Evolutionary conservation across 495 filamentous ascomycete genomes (phyloP).

Genomic region (Lasiosphaeria hispida): DNA sequence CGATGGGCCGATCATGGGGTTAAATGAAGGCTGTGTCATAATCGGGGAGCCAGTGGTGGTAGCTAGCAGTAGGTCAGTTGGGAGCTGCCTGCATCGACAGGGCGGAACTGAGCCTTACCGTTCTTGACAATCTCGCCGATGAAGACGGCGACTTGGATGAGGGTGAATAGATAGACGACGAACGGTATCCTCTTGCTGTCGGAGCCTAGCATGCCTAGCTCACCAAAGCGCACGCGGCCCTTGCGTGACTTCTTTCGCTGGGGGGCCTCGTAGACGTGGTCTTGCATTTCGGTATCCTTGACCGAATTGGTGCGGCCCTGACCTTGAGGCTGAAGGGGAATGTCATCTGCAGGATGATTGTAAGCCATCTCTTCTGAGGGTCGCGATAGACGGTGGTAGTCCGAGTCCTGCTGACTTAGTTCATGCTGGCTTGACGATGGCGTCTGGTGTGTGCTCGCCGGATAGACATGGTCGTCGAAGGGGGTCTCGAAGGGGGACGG

Average conservation of each 20-base stretch:
- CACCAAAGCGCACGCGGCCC: slow-evolving; percentile 40
- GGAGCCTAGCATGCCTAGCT: slow-evolving; percentile 49
- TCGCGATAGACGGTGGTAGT: slow-evolving; percentile 53
- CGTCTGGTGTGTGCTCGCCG: slow-evolving; percentile 41
- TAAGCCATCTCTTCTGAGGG: slow-evolving; percentile 39
- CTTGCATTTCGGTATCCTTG: slow-evolving; percentile 43
- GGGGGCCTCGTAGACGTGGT: slow-evolving; percentile 50
- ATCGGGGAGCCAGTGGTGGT: slow-evolving; percentile 73
- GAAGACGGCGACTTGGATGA: slow-evolving; percentile 81
- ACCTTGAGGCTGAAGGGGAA: slow-evolving; percentile 58
- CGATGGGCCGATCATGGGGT: slow-evolving; percentile 95
- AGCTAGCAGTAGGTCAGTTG: slow-evolving; percentile 42
- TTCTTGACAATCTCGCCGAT: slow-evolving; percentile 83
- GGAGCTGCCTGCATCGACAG: not conserved
- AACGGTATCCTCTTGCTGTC: slow-evolving; percentile 65
- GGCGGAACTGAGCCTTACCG: slow-evolving; percentile 48
- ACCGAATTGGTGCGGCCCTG: slow-evolving; percentile 23
- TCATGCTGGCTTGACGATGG: slow-evolving; percentile 41
- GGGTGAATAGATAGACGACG: slow-evolving; percentile 77
- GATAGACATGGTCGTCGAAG: slow-evolving; percentile 63
- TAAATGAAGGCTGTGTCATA: slow-evolving; percentile 80
- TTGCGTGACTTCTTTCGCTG: slow-evolving; percentile 28
- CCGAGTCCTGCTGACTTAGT: slow-evolving; percentile 49
- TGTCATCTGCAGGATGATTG: slow-evolving; percentile 55
- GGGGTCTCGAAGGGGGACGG: slow-evolving; percentile 56